phyloP scores from a whole-genome alignment of 2,329 filamentous ascomycete species.

The Aspergillus intermedius region DNA sequence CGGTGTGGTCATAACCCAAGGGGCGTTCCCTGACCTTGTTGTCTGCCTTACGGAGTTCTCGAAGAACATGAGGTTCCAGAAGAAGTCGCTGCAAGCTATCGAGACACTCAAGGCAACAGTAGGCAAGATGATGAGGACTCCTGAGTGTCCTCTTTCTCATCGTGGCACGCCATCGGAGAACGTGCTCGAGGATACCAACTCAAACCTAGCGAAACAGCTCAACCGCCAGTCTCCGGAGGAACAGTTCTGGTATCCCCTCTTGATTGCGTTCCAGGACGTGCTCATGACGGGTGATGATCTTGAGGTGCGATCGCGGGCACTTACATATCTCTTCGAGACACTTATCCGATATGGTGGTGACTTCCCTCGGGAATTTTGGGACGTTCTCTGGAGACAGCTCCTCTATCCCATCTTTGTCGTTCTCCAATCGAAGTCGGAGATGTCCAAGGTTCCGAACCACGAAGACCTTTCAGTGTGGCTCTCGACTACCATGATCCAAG shows the following conservation, averaged over 20 bases:
- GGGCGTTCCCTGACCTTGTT: slow-evolving; percentile 91
- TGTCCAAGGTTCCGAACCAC: slow-evolving; percentile 89
- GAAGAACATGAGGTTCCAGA: slow-evolving; percentile 97
- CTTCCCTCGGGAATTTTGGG: slow-evolving; percentile 94
- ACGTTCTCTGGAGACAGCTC: slow-evolving; percentile 93
- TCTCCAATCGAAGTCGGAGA: slow-evolving; percentile 88
- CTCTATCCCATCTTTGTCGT: slow-evolving; percentile 99
- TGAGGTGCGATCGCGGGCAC: slow-evolving; percentile 78
- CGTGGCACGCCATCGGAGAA: slow-evolving; percentile 45
- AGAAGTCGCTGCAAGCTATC: slow-evolving; percentile 94
- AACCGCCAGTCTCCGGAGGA: slow-evolving; percentile 86
- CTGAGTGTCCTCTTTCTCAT: slow-evolving; percentile 84
- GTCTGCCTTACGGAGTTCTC: slow-evolving; percentile 97
- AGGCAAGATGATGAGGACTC: slow-evolving; percentile 88
- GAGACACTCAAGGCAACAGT: slow-evolving; percentile 91
- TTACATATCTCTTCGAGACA: slow-evolving; percentile 95
- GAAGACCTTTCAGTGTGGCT: slow-evolving; percentile 98
- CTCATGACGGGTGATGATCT: slow-evolving; percentile 98
- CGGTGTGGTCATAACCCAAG: slow-evolving; percentile 90
- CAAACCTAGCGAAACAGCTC: slow-evolving; percentile 54
- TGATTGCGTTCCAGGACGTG: slow-evolving; percentile 98
- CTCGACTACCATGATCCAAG: slow-evolving; percentile 98
- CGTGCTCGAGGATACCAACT: slow-evolving; percentile 40
- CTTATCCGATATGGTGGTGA: slow-evolving; percentile 83
- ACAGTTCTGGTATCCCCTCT: slow-evolving; percentile 95